Base-by-base conservation (phyloP, 139 green algal genomes). In the Ostreobium quekettii region DNA sequence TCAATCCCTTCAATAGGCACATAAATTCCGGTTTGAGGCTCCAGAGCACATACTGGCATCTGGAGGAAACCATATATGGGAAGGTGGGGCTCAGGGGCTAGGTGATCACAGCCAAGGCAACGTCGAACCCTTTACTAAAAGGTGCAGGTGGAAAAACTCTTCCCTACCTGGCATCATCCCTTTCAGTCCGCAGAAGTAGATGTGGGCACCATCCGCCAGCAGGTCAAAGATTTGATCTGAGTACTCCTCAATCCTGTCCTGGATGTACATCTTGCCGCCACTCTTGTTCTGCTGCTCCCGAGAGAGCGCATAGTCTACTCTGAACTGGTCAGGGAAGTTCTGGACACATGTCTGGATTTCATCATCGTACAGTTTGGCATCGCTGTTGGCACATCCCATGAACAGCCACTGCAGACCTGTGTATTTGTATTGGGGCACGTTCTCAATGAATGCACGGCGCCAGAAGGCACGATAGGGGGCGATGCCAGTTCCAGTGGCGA, bases 121-220 rank as follows among this genome's bases (percentile, higher is more conserved):
- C n/a, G n/a, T n/a, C n/a, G n/a, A n/a, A n/a, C n/a, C n/a, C n/a
- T n/a, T n/a, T n/a, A n/a, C n/a, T n/a, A n/a, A n/a, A n/a, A n/a
- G n/a, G n/a, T n/a, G n/a, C n/a, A n/a, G n/a, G n/a, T n/a, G n/a
- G n/a, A n/a, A n/a, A n/a, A n/a, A n/a, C n/a, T n/a, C 19, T 53
- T 22, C 22, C 46, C 19, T 22, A 53, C 79, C 92, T 62, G 94
- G 94, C 94, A 99, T 98, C 94, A 99, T 99, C 76, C 94, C 90
- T 85, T 96, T 95, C 15, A 99, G 86, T 49, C 94, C 93, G 82
- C 94, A 99, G 88, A 99, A 98, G 89, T 97, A 99, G 71, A 99
- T 99, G 88, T 97, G 87, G 6, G 83, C 94, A 46, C 94, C 94
- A 62, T 91, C 86, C 70, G 93, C 85, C 72, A 99, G 83, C 60